Percentiles rank a stretch among this genome's conserved stretches.
Conservation (phyloP, 1,284 basidiomycete genomes). For the Fistulinella cinereoalba region DNA sequence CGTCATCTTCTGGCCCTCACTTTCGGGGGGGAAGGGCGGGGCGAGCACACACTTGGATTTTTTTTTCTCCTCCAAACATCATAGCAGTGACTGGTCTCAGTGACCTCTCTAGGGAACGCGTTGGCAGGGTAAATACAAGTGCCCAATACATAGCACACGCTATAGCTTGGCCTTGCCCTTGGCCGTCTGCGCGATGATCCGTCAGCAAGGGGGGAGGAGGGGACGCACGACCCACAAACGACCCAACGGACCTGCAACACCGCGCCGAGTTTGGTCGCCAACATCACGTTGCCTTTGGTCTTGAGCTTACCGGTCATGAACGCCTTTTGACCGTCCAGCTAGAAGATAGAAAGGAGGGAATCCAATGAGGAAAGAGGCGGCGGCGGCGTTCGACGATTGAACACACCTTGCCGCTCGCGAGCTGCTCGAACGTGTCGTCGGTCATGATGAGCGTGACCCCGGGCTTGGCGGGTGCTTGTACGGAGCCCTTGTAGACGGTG, state of each 20-base stretch:
- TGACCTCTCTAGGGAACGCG: no score
- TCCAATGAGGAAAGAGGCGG: no score
- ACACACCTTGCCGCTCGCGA: slow-evolving; percentile 68
- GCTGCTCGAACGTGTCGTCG: slow-evolving; percentile 65
- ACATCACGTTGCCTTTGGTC: slow-evolving; percentile 84
- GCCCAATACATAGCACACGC: no score
- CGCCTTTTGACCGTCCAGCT: slow-evolving; percentile 88
- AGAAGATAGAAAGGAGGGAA: no score
- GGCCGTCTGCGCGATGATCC: slow-evolving; percentile 35
- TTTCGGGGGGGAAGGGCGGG: no score
- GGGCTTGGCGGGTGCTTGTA: slow-evolving; percentile 65
- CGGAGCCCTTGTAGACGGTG: slow-evolving; percentile 74
- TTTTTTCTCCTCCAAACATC: no score
- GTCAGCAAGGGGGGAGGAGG: no score
- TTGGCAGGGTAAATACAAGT: no score
- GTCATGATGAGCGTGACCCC: slow-evolving; percentile 77
- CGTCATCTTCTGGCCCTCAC: no score
- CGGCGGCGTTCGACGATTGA: no score
- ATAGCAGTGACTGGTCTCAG: no score
- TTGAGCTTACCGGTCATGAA: slow-evolving; percentile 92
- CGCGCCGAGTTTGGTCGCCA: slow-evolving; percentile 82
- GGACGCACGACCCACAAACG: not conserved
- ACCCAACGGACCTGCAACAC: slow-evolving; percentile 68
- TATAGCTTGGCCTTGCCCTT: slow-evolving; percentile 40
- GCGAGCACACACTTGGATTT: no score